phyloP scores from a whole-genome alignment of 768 basidiomycete species.

The Phylloporus scabripes region DNA sequence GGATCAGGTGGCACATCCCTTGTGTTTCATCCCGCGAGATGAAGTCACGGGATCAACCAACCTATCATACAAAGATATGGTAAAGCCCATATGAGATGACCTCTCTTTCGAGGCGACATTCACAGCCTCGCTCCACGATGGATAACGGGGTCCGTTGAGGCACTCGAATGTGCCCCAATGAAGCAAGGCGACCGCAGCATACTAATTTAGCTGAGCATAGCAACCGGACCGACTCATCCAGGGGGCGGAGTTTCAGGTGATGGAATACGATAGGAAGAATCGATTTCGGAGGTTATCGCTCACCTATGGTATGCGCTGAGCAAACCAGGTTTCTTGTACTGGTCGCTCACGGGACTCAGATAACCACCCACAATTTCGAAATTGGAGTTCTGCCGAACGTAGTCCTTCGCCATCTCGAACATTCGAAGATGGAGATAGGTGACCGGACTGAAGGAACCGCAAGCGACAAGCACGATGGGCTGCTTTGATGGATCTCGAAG shows the following conservation, averaged over 20 bases:
- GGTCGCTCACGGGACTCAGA: constrained; percentile 92
- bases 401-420: constrained; percentile 99
- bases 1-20: constrained; percentile 8
- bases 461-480: constrained; percentile 93
- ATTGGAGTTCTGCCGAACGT: constrained; percentile 83
- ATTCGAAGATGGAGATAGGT: constrained; percentile 98
- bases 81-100: constrained; percentile 6
- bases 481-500: constrained; percentile 63
- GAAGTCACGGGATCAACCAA: constrained; percentile 4
- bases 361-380: constrained; percentile 96
- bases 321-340: constrained; percentile 95
- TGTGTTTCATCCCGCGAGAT: constrained; percentile 7
- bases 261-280: neutral
- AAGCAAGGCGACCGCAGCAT: constrained; percentile 14
- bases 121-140: constrained; percentile 4
- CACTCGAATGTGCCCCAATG: constrained; percentile 5
- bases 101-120: constrained; percentile 6
- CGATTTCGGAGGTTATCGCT: constrained; percentile 29
- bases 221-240: constrained; percentile 4
- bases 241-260: neutral
- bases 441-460: constrained; percentile 96
- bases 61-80: constrained; percentile 7
- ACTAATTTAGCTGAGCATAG: constrained; percentile 8
- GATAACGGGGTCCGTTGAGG: neutral
- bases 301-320: constrained; percentile 86